Evolutionary conservation across 192 early-diverging fungal genomes (phyloP).

Genomic region (Coemansia sp.): DNA sequence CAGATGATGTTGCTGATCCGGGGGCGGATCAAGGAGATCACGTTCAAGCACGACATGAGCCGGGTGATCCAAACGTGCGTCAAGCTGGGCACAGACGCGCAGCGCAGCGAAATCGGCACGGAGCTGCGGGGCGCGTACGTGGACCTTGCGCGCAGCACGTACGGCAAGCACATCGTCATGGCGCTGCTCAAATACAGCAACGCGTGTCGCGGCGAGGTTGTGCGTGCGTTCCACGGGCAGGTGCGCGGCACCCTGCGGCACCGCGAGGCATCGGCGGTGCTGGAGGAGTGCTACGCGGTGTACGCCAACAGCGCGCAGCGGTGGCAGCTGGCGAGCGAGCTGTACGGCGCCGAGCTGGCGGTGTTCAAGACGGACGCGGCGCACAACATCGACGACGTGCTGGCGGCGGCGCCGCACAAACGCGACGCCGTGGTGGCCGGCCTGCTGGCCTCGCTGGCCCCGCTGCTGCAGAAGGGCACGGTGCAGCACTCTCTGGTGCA

Average conservation of each 20-base stretch:
- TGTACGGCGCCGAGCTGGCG: constrained; percentile 90
- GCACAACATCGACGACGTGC: constrained; percentile 46
- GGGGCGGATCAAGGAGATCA: constrained; percentile 82
- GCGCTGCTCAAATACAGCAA: constrained; percentile 85
- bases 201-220: constrained; percentile 64
- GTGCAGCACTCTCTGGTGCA: constrained; percentile 80
- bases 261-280: constrained; percentile 79
- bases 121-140: constrained; percentile 78
- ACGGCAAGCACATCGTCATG: constrained; percentile 85
- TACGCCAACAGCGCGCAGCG: constrained; percentile 76
- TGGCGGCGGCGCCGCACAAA: constrained; percentile 49
- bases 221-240: constrained; percentile 76
- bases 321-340: constrained; percentile 76
- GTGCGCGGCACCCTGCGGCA: constrained; percentile 85
- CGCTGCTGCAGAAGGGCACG: constrained; percentile 81
- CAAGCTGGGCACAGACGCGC: constrained; percentile 80
- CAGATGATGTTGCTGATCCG: constrained; percentile 78
- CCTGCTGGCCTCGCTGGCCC: constrained; percentile 62
- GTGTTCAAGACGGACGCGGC: constrained; percentile 68
- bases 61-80: constrained; percentile 87
- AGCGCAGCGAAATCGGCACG: constrained; percentile 73
- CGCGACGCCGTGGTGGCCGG: constrained; percentile 60
- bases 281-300: constrained; percentile 82
- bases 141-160: constrained; percentile 71
- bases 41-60: constrained; percentile 94